Evolutionary conservation across 2,329 filamentous ascomycete genomes (phyloP), one percentile per base, ranked within the genome.

Genomic region (Fusarium brachygibbosum): DNA sequence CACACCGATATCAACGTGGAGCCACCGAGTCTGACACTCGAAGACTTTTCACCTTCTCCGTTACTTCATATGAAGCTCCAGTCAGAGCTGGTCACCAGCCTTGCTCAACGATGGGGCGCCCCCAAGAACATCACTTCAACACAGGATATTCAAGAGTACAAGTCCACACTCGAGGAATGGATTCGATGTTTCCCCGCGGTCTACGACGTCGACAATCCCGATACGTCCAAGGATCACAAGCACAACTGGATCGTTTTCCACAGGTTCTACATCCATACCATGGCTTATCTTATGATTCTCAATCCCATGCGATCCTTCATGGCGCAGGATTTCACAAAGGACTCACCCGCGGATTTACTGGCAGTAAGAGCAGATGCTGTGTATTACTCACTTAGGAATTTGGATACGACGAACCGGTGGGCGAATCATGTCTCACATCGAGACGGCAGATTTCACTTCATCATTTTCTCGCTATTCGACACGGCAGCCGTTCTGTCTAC

Each of bases 391-490:
- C 68, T 85, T 4, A 81, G 78, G 14, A 69, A 85, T 8, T 74
- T 86, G 31, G 71, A 76, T 7, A 78, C 79, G 1, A 78, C 82
- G 9, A 79, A 76, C 4, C 66, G 73, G 28, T 80, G 85, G 49
- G 82, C 83, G 42, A 77, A 83, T 8, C 78, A 81, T 23, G 79
- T 82, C 35, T 80, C 79, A 11, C 81, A 82, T 1, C 77, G 82
- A 29, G 83, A 85, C 34, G 81, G 82, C 4, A 82, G 84, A 25
- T 83, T 85, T 34, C 83, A 86, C 60, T 81, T 86, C 52, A 83
- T 84, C 17, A 82, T 84, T 0, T 87, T 86, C 53, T 78, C 81
- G 6, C 79, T 86, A 28, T 86, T 87, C 56, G 84, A 87, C 58
- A 85, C 84, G 0, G 80, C 83, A 0, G 82, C 84, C 1, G 78